Base-by-base conservation (phyloP, 164 flowering plant species). In the Macadamia integrifolia region DNA sequence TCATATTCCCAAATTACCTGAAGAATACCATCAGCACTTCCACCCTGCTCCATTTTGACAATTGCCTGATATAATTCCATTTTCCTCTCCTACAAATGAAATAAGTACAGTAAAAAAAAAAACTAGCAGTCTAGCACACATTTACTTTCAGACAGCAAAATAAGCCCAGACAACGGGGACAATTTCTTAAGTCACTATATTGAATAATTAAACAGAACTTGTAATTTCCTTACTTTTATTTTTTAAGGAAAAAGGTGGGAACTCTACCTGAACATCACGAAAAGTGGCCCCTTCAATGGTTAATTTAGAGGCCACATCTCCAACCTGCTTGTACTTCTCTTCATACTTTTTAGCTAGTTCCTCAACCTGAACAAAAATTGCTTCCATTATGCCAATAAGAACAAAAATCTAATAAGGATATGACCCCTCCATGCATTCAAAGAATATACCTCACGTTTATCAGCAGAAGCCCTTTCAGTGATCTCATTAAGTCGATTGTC, bases 401-500 rank as follows among this genome's bases (percentile, higher is more conserved):
- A 71, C 0, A 18, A 48, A 32, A 17, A 60, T 32, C 32, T 49
- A 2, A 44, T 18, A 60, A 17, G 49, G 66, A 40, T 43, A 64
- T 58, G 65, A 0, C 66, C 23, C 23, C 60, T 53, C 23, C n/a
- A 30, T 28, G 13, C 18, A 64, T 7, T 43, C 9, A 23, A 63
- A 55, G 30, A 50, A 74, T 66, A 55, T 79, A 93, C 98, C 98
- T 93, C 98, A 66, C 73, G 83, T 76, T 83, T 93, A 75, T 91
- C 98, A 56, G 91, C 88, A 64, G 77, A 67, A 30, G 92, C 95
- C 77, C 97, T 88, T 78, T 88, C 96, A 9, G 89, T 80, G 58
- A 92, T 92, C 74, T 93, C 98, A 81, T 93, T 93, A 30, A 90
- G 83, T 44, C 90, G 83, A 76, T 87, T 93, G 76, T 91, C 98